Evolutionary conservation across 176 grass and related monocot genomes (phyloP).

Genomic region (Canna indica): DNA sequence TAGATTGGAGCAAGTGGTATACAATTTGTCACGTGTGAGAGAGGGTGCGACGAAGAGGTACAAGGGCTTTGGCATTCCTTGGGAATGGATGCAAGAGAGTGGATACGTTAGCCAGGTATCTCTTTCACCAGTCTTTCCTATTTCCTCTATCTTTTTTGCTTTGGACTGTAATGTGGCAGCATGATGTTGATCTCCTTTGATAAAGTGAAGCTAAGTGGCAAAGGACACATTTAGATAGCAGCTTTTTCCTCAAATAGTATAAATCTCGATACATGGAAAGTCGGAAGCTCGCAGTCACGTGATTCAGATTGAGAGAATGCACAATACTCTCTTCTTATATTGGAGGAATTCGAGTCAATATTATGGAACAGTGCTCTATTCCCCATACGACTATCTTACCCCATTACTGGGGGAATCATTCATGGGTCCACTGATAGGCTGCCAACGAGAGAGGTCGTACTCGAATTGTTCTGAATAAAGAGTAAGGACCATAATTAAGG

Average conservation of each 20-base stretch:
- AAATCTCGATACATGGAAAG: too few species aligned
- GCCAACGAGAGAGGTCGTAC: not conserved
- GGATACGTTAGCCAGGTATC: constrained; percentile 72
- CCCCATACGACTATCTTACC: not conserved
- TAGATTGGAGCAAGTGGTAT: constrained; percentile 89
- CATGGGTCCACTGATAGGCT: not conserved
- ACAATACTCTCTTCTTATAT: too few species aligned
- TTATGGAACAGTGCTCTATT: not conserved
- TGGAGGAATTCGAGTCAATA: too few species aligned
- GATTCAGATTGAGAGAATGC: too few species aligned
- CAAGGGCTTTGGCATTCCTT: constrained; percentile 72
- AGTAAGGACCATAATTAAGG: not conserved
- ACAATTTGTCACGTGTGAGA: constrained; percentile 64
- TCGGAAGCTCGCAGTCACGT: too few species aligned
- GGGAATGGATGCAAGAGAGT: constrained; percentile 79
- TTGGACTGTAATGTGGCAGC: not conserved
- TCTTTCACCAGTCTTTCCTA: not conserved
- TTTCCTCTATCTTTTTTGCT: not conserved
- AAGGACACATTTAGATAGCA: not conserved
- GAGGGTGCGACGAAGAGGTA: constrained; percentile 63
- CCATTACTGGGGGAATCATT: not conserved
- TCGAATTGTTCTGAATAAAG: too few species aligned
- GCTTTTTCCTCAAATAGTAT: too few species aligned
- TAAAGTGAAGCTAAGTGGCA: too few species aligned
- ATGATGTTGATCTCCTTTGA: not conserved